Evolutionary conservation across 768 basidiomycete species (phyloP).

Genomic region (Trichaptum fuscoviolaceum): DNA sequence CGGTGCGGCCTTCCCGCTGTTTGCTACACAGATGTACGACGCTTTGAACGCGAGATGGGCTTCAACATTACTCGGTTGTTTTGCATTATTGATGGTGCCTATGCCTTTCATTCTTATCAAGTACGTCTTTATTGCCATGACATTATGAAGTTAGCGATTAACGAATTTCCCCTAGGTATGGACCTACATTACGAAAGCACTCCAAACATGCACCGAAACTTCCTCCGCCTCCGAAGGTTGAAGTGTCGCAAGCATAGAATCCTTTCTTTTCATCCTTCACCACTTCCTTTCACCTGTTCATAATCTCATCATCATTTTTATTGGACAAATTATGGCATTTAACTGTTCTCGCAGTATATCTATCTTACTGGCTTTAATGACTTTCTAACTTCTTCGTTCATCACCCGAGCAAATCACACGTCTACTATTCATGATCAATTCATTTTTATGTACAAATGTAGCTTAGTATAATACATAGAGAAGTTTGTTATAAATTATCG

Average conservation of each 20-base stretch:
- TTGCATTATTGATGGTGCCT: constrained; percentile 47
- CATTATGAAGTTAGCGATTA: neutral
- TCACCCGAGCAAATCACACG: neutral
- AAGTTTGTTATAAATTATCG: neutral
- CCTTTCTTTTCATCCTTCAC: neutral
- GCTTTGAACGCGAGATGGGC: constrained; percentile 51
- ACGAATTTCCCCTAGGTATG: constrained; percentile 27
- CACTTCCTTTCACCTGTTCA: neutral
- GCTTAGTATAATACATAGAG: neutral
- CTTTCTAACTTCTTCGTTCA: neutral
- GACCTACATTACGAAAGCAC: constrained; percentile 35
- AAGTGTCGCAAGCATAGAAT: neutral
- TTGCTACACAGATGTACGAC: constrained; percentile 50
- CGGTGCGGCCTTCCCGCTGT: constrained; percentile 52
- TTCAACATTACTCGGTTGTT: constrained; percentile 48
- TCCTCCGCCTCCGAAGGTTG: neutral
- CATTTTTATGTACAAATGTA: neutral
- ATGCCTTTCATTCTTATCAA: constrained; percentile 43
- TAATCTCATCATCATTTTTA: neutral
- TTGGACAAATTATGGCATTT: neutral
- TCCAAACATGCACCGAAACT: constrained; percentile 37
- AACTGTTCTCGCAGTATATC: neutral
- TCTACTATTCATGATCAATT: neutral
- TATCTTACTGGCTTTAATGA: neutral
- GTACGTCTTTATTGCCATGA: constrained; percentile 19